Percentiles rank a stretch among this genome's conserved stretches.
Conservation (phyloP, 1,284 basidiomycete genomes). For the Psilocybe mexicana region DNA sequence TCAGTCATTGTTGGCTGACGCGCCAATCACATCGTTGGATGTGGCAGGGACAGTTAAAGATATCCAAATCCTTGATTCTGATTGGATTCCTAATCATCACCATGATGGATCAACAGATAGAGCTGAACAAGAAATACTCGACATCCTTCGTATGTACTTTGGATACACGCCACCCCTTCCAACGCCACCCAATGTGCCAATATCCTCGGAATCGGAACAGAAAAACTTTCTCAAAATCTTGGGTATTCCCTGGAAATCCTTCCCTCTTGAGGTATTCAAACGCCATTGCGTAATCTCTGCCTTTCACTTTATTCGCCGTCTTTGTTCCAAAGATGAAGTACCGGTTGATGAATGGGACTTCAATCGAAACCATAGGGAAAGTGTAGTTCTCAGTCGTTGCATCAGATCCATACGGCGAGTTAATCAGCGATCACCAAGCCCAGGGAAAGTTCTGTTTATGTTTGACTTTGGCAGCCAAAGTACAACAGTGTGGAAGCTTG, state of each 20-base stretch:
- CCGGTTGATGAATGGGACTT: neutral
- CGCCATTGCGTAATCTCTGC: neutral
- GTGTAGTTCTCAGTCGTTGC: neutral
- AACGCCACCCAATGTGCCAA: neutral
- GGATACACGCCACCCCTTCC: neutral
- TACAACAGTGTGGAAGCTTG: neutral
- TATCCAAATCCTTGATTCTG: neutral
- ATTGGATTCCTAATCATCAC: neutral
- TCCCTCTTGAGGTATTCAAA: neutral
- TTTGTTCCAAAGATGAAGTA: neutral
- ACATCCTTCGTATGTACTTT: neutral
- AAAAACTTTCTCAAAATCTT: conserved; percentile 3
- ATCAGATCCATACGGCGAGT: neutral
- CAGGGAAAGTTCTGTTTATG: neutral
- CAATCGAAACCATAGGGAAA: neutral
- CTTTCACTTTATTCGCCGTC: neutral
- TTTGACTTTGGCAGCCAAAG: neutral
- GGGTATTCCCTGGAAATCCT: neutral
- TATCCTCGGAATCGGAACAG: too few species aligned
- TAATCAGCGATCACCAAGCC: neutral
- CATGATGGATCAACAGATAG: neutral
- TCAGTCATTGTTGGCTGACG: too few species aligned
- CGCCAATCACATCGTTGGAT: too few species aligned
- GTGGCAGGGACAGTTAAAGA: too few species aligned
- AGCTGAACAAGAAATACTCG: neutral